These are phyloP conservation scores for Vachellia collinsii DNA, from an alignment of 306 rosid genomes.

Conservation along the genomic window DNA sequence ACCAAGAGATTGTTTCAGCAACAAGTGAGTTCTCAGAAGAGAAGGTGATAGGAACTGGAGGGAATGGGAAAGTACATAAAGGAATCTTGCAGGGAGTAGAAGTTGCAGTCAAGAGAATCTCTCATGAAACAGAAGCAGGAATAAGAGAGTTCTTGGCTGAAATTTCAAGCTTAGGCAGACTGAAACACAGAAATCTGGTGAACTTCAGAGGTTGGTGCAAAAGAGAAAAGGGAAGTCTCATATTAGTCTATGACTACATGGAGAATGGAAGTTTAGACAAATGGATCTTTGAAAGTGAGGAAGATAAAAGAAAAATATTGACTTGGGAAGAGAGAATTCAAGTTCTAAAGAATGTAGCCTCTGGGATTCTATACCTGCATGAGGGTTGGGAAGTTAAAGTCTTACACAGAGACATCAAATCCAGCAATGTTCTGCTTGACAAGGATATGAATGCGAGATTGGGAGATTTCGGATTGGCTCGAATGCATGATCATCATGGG, in stretches of 20 bases:
- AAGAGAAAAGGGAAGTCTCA: slow-evolving; percentile 46
- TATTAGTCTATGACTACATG: slow-evolving; percentile 61
- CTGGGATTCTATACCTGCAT: slow-evolving; percentile 54
- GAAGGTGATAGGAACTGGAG: slow-evolving; percentile 51
- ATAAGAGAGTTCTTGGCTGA: slow-evolving; percentile 60
- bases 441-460: slow-evolving; percentile 56
- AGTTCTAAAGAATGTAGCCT: slow-evolving; percentile 53
- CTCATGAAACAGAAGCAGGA: slow-evolving; percentile 39
- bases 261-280: slow-evolving; percentile 56
- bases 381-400: slow-evolving; percentile 64
- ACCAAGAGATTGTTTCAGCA: slow-evolving; percentile 44
- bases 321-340: slow-evolving; percentile 54
- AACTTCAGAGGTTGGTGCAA: slow-evolving; percentile 64
- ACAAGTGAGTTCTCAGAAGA: slow-evolving; percentile 50
- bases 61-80: slow-evolving; percentile 54
- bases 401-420: slow-evolving; percentile 59
- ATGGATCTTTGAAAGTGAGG: slow-evolving; percentile 45
- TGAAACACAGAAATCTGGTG: slow-evolving; percentile 59
- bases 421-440: slow-evolving; percentile 57
- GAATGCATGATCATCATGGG: slow-evolving; percentile 44
- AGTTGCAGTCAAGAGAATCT: slow-evolving; percentile 54
- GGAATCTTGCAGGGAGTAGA: slow-evolving; percentile 45
- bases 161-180: slow-evolving; percentile 62
- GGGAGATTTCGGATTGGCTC: slow-evolving; percentile 55
- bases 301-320: slow-evolving; percentile 27